These are phyloP conservation scores for Meripilus lineatus DNA, from an alignment of 1,284 basidiomycete genomes.

Conservation along the genomic window DNA sequence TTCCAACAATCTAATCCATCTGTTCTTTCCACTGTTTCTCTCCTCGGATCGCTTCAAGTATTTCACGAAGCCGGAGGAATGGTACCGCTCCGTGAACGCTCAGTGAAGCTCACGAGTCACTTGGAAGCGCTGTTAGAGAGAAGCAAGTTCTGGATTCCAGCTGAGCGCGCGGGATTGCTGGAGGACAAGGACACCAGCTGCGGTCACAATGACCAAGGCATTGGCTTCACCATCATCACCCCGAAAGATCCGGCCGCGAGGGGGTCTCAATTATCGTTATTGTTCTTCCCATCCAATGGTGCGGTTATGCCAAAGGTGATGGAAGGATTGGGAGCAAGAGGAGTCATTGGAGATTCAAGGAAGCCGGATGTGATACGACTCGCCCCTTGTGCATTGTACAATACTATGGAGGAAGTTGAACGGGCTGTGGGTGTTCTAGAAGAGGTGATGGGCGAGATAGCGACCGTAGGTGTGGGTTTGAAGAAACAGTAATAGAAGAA, in stretches of 20 bases:
- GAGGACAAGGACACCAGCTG: constrained; percentile 9
- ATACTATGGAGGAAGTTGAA: constrained; percentile 74
- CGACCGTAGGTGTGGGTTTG: not conserved
- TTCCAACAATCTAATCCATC: constrained; percentile 96
- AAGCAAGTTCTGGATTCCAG: constrained; percentile 59
- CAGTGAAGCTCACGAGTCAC: constrained; percentile 62
- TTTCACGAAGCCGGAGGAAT: constrained; percentile 79
- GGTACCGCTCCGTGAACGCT: constrained; percentile 62
- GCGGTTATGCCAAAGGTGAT: constrained; percentile 73
- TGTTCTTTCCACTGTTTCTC: constrained; percentile 72
- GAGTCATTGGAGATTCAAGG: constrained; percentile 88
- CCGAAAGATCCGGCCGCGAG: constrained; percentile 62
- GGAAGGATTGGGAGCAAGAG: constrained; percentile 53
- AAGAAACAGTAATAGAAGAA: too few species aligned
- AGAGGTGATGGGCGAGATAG: constrained; percentile 38
- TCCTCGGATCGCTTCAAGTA: constrained; percentile 79
- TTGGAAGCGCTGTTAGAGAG: constrained; percentile 62
- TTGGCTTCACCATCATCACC: constrained; percentile 86
- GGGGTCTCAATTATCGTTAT: constrained; percentile 83
- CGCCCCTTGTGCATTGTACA: constrained; percentile 83
- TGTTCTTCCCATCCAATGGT: constrained; percentile 63
- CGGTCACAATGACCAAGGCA: constrained; percentile 24
- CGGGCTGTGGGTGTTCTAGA: constrained; percentile 62
- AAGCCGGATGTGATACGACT: constrained; percentile 88
- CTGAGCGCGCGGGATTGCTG: constrained; percentile 32